Conservation (phyloP, 306 rosid species). For the Ormosia semicastrata region DNA sequence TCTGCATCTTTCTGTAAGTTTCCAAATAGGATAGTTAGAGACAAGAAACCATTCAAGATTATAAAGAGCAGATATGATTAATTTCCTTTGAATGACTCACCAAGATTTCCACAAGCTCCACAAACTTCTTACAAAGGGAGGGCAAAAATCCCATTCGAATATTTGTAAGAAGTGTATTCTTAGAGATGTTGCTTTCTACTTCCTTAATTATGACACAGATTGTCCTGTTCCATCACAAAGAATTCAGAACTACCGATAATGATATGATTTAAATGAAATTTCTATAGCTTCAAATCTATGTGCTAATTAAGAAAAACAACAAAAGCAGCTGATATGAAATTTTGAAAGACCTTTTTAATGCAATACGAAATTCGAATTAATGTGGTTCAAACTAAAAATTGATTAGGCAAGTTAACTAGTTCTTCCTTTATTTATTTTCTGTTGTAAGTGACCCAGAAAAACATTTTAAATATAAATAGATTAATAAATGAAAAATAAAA, state of each 20-base stretch:
- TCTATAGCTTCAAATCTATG: conserved; percentile 21
- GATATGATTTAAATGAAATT: conserved; percentile 16
- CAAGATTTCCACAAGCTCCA: conserved; percentile 88
- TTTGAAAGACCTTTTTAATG: background rate
- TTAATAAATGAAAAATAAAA: conserved; percentile 3
- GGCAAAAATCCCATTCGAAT: conserved; percentile 86
- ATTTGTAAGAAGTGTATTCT: conserved; percentile 80
- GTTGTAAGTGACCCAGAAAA: background rate
- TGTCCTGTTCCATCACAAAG: conserved; percentile 61
- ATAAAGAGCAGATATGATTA: conserved; percentile 18
- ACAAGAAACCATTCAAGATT: conserved; percentile 20
- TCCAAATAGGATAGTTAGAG: conserved; percentile 20
- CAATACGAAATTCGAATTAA: background rate
- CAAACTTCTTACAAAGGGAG: conserved; percentile 79
- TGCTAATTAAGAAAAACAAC: background rate
- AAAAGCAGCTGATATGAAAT: background rate
- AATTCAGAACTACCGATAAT: conserved; percentile 32
- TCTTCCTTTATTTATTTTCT: background rate
- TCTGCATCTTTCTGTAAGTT: conserved; percentile 68
- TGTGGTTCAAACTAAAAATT: background rate
- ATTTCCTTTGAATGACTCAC: conserved; percentile 47
- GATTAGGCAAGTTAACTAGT: background rate
- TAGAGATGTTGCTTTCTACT: conserved; percentile 77
- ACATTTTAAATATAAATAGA: background rate
- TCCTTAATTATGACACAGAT: conserved; percentile 77